Evolutionary conservation across 805 yeast genomes (phyloP).

Genomic region (Myxozyma mucilagina): DNA sequence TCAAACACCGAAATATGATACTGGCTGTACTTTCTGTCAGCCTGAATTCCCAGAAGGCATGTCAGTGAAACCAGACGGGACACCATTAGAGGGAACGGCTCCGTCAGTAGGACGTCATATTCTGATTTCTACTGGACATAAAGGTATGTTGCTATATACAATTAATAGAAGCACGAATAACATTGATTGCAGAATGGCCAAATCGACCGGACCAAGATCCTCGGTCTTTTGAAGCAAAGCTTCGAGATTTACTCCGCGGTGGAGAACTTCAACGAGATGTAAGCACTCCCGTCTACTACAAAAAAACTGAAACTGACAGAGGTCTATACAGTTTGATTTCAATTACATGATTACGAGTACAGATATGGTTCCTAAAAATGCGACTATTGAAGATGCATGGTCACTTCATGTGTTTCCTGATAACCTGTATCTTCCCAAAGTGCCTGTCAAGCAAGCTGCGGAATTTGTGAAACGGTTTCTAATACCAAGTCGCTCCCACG

Average conservation of each 20-base stretch:
- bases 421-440: conserved; percentile 36
- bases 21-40: conserved; percentile 63
- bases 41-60: conserved; percentile 47
- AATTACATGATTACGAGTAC: conserved; percentile 28
- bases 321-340: conserved; percentile 15
- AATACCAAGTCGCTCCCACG: conserved; percentile 19
- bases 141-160: conserved; percentile 30
- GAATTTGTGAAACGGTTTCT: conserved; percentile 24
- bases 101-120: conserved; percentile 58
- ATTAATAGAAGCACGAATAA: background rate
- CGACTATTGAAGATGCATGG: conserved; percentile 5
- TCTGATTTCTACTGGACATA: conserved; percentile 51
- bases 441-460: conserved; percentile 24
- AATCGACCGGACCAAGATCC: conserved; percentile 48
- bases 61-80: conserved; percentile 45
- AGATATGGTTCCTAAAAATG: background rate
- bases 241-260: conserved; percentile 8
- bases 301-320: background rate
- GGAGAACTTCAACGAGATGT: conserved; percentile 24
- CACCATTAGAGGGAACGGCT: conserved; percentile 50
- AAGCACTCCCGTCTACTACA: background rate
- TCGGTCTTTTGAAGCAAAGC: conserved; percentile 9
- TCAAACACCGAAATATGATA: conserved; percentile 54
- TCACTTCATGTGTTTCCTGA: conserved; percentile 59
- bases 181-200: conserved; percentile 39